These are phyloP conservation scores for Globisporangium paroecandrum DNA, from an alignment of 352 stramenopile species.

Conservation along the genomic window DNA sequence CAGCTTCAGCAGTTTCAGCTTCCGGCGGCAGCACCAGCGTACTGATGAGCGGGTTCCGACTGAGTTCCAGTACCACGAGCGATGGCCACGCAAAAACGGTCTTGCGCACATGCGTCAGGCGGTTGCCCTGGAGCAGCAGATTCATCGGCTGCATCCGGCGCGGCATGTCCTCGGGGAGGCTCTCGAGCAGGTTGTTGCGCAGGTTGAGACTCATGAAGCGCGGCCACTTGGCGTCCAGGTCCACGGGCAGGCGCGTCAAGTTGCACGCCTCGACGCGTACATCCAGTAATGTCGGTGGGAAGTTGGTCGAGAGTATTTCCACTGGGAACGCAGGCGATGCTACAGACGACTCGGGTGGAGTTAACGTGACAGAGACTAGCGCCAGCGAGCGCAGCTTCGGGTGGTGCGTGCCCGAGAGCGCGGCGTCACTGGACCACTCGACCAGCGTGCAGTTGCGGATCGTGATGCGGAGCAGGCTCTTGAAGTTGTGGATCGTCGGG, in stretches of 20 bases:
- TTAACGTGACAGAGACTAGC: background rate
- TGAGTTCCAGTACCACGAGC: constrained; percentile 1
- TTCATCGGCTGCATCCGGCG: background rate
- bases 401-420: constrained; percentile 3
- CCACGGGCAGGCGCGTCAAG: constrained; percentile 1
- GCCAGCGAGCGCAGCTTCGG: constrained; percentile 1
- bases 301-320: background rate
- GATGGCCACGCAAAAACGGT: background rate
- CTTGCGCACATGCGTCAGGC: constrained; percentile 2
- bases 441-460: background rate
- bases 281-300: background rate
- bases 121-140: constrained; percentile 3
- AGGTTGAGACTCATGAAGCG: background rate
- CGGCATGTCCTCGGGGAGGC: background rate
- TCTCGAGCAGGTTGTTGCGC: constrained; percentile 4
- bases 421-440: background rate
- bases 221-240: constrained; percentile 7
- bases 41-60: background rate
- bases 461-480: background rate
- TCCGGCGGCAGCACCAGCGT: background rate
- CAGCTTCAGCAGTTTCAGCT: background rate
- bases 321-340: background rate
- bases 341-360: background rate
- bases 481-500: constrained; percentile 6
- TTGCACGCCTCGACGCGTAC: constrained; percentile 1